A percentile compares a stretch with the other conserved stretches of the same genome.
These are phyloP conservation scores for Trypanosoma cruzi DNA, from an alignment of 208 protist species.

Conservation along the genomic window DNA sequence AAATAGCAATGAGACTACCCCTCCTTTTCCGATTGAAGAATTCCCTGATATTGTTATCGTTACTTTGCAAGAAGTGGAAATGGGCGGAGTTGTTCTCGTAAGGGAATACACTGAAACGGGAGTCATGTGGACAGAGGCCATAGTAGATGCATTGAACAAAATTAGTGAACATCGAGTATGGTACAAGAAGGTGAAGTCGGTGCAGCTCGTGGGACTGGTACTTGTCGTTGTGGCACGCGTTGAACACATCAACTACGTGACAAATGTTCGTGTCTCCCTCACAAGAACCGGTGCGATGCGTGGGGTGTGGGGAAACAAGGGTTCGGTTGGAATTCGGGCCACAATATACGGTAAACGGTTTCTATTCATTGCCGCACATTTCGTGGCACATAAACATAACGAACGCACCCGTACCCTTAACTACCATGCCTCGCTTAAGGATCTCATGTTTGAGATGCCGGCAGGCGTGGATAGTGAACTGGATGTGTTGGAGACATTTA, in stretches of 20 bases:
- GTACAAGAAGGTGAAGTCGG: slow-evolving; percentile 62
- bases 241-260: slow-evolving; percentile 62
- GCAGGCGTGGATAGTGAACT: slow-evolving; percentile 66
- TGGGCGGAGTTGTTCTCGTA: slow-evolving; percentile 76
- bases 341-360: slow-evolving; percentile 89
- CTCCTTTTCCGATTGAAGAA: slow-evolving; percentile 27
- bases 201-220: slow-evolving; percentile 83
- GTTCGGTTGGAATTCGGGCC: slow-evolving; percentile 82
- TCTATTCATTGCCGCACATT: slow-evolving; percentile 91
- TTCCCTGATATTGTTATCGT: slow-evolving; percentile 82
- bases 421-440: slow-evolving; percentile 66
- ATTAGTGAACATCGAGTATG: slow-evolving; percentile 39
- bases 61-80: slow-evolving; percentile 88
- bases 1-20: not conserved
- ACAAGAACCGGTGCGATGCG: slow-evolving; percentile 77
- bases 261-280: slow-evolving; percentile 69
- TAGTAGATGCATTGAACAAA: slow-evolving; percentile 51
- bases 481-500: slow-evolving; percentile 74
- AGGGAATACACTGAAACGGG: slow-evolving; percentile 64
- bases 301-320: slow-evolving; percentile 90
- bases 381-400: slow-evolving; percentile 92
- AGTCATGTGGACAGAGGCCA: slow-evolving; percentile 63
- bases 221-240: slow-evolving; percentile 65
- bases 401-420: slow-evolving; percentile 68
- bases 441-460: slow-evolving; percentile 69